Conservation (phyloP, 768 basidiomycete genomes). For the Coprinellus micaceus region DNA sequence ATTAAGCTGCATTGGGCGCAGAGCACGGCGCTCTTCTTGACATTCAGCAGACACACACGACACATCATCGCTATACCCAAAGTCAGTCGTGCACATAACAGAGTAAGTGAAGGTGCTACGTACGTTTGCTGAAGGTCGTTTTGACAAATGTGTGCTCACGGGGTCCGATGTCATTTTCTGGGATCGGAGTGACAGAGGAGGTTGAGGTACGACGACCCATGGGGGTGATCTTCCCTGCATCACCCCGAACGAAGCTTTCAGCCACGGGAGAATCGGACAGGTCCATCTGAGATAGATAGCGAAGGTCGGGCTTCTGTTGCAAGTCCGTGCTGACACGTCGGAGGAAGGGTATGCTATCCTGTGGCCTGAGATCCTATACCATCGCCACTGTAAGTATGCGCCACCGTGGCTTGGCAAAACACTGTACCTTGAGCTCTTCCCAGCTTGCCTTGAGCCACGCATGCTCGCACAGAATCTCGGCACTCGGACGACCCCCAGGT, state of each 20-base stretch:
- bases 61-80: constrained; percentile 70
- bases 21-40: constrained; percentile 84
- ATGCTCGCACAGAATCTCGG: constrained; percentile 84
- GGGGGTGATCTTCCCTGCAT: constrained; percentile 32
- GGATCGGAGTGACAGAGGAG: constrained; percentile 35
- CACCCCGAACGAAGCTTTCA: constrained; percentile 33
- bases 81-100: constrained; percentile 10
- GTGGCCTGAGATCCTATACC: constrained; percentile 71
- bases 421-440: constrained; percentile 68
- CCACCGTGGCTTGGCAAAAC: too few relatives aligned
- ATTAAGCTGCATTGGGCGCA: constrained; percentile 90
- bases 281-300: constrained; percentile 48
- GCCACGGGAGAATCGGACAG: constrained; percentile 39
- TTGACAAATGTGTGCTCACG: constrained; percentile 84
- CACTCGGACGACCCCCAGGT: constrained; percentile 76
- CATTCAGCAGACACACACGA: constrained; percentile 72
- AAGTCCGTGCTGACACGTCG: constrained; percentile 86
- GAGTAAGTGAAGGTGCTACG: constrained; percentile 26
- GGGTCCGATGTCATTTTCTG: constrained; percentile 52
- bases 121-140: constrained; percentile 90
- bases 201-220: constrained; percentile 38
- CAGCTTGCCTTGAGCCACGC: constrained; percentile 84
- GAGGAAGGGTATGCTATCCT: constrained; percentile 94
- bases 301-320: constrained; percentile 64
- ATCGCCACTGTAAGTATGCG: neutral